phyloP scores from a whole-genome alignment of 345 rosid genomes.

The Rhizophora mangle region DNA sequence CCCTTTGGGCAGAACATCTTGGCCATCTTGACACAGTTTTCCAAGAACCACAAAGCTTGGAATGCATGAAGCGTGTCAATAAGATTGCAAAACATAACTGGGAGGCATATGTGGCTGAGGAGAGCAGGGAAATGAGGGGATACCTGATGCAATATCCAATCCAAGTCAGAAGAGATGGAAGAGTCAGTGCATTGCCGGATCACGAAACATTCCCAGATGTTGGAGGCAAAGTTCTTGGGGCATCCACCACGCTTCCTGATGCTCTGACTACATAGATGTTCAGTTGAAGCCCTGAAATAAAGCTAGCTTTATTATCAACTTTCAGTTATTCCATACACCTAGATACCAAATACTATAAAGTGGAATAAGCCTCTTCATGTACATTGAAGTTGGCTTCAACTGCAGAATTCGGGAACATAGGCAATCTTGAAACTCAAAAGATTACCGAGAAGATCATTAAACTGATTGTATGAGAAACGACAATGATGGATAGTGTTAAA shows the following conservation, averaged over 20 bases:
- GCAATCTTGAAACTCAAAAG: too few species aligned
- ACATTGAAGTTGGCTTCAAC: too few species aligned
- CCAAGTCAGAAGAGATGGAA: slow-evolving; percentile 38
- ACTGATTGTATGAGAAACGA: too few species aligned
- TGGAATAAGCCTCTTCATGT: too few species aligned
- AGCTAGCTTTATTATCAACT: too few species aligned
- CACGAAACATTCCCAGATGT: slow-evolving; percentile 61
- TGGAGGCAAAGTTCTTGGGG: slow-evolving; percentile 63
- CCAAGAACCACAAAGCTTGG: slow-evolving; percentile 33
- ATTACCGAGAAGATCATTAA: too few species aligned
- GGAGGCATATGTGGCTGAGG: slow-evolving; percentile 43
- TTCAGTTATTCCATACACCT: too few species aligned
- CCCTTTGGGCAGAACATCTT: slow-evolving; percentile 68
- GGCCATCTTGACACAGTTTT: slow-evolving; percentile 42
- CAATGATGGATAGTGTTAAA: too few species aligned
- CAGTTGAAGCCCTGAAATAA: too few species aligned
- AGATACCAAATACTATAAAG: too few species aligned
- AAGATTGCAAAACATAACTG: slow-evolving; percentile 42
- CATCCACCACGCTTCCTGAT: slow-evolving; percentile 59
- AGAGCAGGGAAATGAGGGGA: slow-evolving; percentile 49
- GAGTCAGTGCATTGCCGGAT: slow-evolving; percentile 32
- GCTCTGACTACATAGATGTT: slow-evolving; percentile 45
- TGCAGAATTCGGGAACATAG: too few species aligned
- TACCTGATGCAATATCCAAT: slow-evolving; percentile 60
- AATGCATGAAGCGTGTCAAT: slow-evolving; percentile 44